Conservation (phyloP, 2,329 filamentous ascomycete genomes). For the Colletotrichum kahawae region DNA sequence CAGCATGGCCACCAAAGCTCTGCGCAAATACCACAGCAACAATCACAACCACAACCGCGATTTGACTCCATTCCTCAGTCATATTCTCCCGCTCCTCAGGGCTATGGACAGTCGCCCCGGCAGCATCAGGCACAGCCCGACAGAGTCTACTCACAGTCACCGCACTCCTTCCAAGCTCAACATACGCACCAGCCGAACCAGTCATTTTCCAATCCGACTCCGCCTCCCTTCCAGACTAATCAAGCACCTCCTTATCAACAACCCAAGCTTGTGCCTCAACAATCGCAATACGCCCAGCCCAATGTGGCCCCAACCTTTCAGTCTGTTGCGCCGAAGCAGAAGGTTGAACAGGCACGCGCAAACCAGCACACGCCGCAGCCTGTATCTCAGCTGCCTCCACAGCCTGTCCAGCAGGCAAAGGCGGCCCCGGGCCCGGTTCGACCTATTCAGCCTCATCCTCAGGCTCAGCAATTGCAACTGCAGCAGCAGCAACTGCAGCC, state of each 20-base stretch:
- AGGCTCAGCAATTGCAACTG: not conserved
- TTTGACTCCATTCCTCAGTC: constrained; percentile 19
- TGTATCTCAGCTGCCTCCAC: constrained; percentile 19
- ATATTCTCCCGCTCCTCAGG: constrained; percentile 26
- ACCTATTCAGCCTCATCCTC: constrained; percentile 4
- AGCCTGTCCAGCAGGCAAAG: constrained; percentile 24
- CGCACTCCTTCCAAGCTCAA: constrained; percentile 17
- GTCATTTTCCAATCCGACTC: constrained; percentile 12
- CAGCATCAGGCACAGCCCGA: constrained; percentile 21
- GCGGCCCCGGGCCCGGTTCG: not conserved
- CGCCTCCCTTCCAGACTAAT: constrained; percentile 8
- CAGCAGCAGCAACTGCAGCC: not conserved
- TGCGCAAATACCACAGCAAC: constrained; percentile 36
- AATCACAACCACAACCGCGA: constrained; percentile 28
- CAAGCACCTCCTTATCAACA: constrained; percentile 18
- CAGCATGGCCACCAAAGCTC: constrained; percentile 38
- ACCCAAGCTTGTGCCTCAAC: constrained; percentile 19
- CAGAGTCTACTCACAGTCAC: constrained; percentile 18
- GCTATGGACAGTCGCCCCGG: constrained; percentile 30
- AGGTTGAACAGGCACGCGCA: not conserved
- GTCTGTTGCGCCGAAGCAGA: constrained; percentile 3
- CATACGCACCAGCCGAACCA: constrained; percentile 14
- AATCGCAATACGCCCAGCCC: constrained; percentile 9
- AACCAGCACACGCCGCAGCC: not conserved
- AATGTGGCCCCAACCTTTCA: constrained; percentile 5